Conservation (phyloP, 164 flowering plant species). For the Aristolochia californica region DNA sequence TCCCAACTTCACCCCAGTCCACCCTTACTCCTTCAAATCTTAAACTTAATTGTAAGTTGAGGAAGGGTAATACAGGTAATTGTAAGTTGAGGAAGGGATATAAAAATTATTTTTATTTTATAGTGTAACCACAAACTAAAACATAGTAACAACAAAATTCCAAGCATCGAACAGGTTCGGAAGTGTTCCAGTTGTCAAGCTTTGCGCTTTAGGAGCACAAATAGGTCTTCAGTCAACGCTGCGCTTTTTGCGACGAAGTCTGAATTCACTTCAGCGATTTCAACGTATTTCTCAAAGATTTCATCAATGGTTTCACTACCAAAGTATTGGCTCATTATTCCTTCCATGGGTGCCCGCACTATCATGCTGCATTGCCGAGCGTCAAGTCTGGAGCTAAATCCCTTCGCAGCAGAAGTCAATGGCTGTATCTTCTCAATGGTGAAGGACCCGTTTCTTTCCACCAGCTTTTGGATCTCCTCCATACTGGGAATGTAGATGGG, state of each 20-base stretch:
- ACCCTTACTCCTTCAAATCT: too few species aligned
- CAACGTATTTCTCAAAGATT: conserved; percentile 2
- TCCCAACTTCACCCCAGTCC: too few species aligned
- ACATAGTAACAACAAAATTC: not conserved
- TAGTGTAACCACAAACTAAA: too few species aligned
- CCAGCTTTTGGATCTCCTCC: conserved; percentile 7
- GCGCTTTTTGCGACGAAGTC: not conserved
- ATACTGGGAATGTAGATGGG: conserved; percentile 11
- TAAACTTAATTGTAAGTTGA: too few species aligned
- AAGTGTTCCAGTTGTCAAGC: too few species aligned
- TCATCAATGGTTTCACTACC: conserved; percentile 12
- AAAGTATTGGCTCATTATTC: conserved; percentile 9
- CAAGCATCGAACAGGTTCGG: too few species aligned
- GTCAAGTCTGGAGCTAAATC: not conserved
- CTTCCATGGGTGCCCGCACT: conserved; percentile 12
- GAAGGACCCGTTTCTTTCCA: conserved; percentile 10
- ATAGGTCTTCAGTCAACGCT: not conserved
- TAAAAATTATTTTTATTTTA: too few species aligned
- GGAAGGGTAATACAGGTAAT: too few species aligned
- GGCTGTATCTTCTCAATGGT: conserved; percentile 9
- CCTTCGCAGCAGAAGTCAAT: not conserved
- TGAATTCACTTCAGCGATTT: conserved; percentile 4
- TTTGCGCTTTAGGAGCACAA: conserved; percentile 15
- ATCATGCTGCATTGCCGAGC: not conserved
- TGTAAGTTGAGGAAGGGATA: too few species aligned